These are phyloP conservation scores for Alloteropsis semialata DNA, from an alignment of 176 grass and related monocot genomes.

Conservation along the genomic window DNA sequence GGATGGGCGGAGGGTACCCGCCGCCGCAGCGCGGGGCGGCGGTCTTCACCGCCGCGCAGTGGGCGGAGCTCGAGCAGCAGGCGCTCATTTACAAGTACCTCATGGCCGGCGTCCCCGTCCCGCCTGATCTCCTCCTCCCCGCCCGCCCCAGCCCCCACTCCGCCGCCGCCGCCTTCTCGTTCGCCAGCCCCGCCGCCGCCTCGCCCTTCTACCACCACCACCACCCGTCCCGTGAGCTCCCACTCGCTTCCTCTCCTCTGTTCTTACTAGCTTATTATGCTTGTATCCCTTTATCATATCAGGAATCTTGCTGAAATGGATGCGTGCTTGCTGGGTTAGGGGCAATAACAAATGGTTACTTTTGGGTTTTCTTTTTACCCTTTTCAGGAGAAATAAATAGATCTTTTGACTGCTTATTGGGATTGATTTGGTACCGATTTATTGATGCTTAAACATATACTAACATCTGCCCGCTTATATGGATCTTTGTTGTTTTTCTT, in stretches of 20 bases:
- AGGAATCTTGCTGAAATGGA: conserved; percentile 9
- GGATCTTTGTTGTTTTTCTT: conserved; percentile 25
- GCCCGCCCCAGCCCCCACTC: conserved; percentile 61
- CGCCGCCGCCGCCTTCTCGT: conserved; percentile 53
- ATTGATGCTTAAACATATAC: not conserved
- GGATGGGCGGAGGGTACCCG: conserved; percentile 34
- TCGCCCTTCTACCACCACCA: conserved; percentile 63
- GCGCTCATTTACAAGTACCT: conserved; percentile 97
- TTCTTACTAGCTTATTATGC: not conserved
- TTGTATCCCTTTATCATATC: not conserved
- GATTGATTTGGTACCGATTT: not conserved
- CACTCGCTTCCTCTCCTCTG: not conserved
- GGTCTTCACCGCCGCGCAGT: conserved; percentile 89
- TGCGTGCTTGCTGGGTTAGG: not conserved
- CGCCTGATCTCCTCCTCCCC: conserved; percentile 87
- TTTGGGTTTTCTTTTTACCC: not conserved
- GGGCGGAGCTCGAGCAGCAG: conserved; percentile 98
- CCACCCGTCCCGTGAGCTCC: conserved; percentile 65
- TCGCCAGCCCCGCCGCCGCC: conserved; percentile 50
- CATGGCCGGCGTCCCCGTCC: conserved; percentile 89
- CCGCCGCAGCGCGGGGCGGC: conserved; percentile 39
- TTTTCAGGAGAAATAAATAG: not conserved
- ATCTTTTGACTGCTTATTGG: conserved; percentile 19
- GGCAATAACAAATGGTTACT: not conserved
- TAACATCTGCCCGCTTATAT: not conserved